Conservation (phyloP, 1,139 yeast species). For the Yamadazyma diospyri region DNA sequence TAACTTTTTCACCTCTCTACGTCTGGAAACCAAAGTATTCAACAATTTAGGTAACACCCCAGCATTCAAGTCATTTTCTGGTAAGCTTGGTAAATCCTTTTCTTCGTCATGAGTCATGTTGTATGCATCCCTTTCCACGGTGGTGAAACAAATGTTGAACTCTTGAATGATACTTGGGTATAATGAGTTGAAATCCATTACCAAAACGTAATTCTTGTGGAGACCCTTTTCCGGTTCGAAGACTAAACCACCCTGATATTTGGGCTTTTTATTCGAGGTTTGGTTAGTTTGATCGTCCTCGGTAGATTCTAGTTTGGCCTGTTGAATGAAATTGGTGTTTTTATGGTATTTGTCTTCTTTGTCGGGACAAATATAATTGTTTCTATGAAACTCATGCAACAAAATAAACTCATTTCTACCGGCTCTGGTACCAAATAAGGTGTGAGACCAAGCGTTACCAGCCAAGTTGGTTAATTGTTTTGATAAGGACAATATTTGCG, state of each 20-base stretch:
- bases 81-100: conserved; percentile 69
- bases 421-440: conserved; percentile 92
- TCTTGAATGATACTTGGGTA: conserved; percentile 98
- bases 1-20: conserved; percentile 87
- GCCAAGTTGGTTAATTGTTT: conserved; percentile 91
- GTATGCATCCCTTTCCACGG: conserved; percentile 69
- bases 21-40: conserved; percentile 81
- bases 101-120: conserved; percentile 48
- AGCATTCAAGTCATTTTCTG: conserved; percentile 52
- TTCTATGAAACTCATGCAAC: conserved; percentile 84
- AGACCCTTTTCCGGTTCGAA: conserved; percentile 96
- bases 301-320: conserved; percentile 34
- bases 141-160: conserved; percentile 94
- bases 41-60: conserved; percentile 89
- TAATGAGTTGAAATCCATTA: conserved; percentile 97
- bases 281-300: conserved; percentile 48
- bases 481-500: conserved; percentile 84
- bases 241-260: conserved; percentile 94
- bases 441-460: conserved; percentile 97
- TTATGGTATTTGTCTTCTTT: conserved; percentile 58
- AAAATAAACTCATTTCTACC: conserved; percentile 94
- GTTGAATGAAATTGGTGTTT: conserved; percentile 35
- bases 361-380: conserved; percentile 85
- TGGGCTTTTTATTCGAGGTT: conserved; percentile 68
- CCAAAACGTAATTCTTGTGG: conserved; percentile 83